Percentiles rank a stretch among this genome's conserved stretches.
These are phyloP conservation scores for Talaromyces nanjingensis DNA, from an alignment of 495 filamentous ascomycete genomes.

Conservation along the genomic window DNA sequence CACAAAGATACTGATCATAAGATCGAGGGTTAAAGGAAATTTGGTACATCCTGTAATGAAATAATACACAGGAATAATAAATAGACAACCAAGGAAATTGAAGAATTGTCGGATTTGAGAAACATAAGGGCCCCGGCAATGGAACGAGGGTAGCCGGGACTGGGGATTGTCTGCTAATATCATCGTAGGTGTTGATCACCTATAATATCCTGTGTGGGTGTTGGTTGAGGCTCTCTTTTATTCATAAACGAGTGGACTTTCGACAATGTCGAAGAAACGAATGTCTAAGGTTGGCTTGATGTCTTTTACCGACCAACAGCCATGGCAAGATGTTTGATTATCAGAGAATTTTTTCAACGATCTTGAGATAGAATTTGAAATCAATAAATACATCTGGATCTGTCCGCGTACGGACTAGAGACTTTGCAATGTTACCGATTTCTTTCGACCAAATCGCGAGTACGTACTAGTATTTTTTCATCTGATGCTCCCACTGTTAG, in stretches of 20 bases:
- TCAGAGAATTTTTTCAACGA: background rate
- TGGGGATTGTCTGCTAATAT: background rate
- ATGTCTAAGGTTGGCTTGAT: background rate
- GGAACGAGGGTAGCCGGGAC: slow-evolving; percentile 14
- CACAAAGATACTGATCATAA: slow-evolving; percentile 20
- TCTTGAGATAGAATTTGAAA: background rate
- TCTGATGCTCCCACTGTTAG: background rate
- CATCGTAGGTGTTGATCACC: background rate
- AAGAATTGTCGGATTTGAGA: slow-evolving; percentile 20
- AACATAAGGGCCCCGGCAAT: slow-evolving; percentile 17
- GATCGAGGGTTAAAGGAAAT: slow-evolving; percentile 20
- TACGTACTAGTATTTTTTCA: background rate
- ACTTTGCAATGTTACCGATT: background rate
- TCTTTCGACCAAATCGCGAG: background rate
- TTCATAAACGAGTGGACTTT: background rate
- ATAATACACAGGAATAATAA: slow-evolving; percentile 19
- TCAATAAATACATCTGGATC: background rate
- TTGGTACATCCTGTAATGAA: slow-evolving; percentile 16
- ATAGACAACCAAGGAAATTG: slow-evolving; percentile 20
- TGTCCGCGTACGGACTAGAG: background rate
- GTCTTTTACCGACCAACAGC: background rate
- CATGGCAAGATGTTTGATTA: background rate
- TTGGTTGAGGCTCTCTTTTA: background rate
- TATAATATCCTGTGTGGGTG: background rate
- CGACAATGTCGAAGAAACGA: background rate